Base-by-base conservation (phyloP, 2,329 filamentous ascomycete species). In the Botryotinia globosa region DNA sequence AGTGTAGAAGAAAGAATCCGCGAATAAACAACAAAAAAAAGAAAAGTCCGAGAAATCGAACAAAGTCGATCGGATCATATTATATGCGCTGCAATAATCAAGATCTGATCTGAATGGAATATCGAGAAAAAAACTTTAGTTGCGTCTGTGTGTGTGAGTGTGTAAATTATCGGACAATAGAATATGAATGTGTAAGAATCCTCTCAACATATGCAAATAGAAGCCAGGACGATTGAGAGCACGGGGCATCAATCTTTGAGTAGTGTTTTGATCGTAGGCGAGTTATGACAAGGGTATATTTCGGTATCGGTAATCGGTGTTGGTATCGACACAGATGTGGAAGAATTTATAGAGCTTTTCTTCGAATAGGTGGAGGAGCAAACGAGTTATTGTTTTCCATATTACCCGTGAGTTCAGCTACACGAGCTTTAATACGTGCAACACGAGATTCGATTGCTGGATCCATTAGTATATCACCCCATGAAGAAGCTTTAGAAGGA, bases 391-490 rank as follows among this genome's bases (percentile, higher is more conserved):
- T 73, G 25, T 48, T 64, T 58, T 95, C 92, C 88, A 93, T 93
- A 82, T 92, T 93, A 78, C 92, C 92, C 2, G 96, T 99, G 78
- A 99, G 84, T 82, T 98, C 94, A 69, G 96, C 96, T 73, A 99
- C 96, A 75, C 96, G 91, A 74, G 96, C 96, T 84, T 98, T 98
- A 87, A 99, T 99, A 75, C 96, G 92, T 66, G 96, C 96, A 74
- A 98, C 96, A 77, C 96, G 93, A 66, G 94, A 94, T 83, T 99
- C 96, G 79, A 98, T 98, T 51, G 94, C 94, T 97, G 77, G 39
- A 72, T 69, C 42, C 74, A 83, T 77, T 83, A 80, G 44, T 63
- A 67, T 6, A 29, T 67, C 48, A 61, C 48, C 5, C 29, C n/a
- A 64, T 22, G 62, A 64, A 14, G 18, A 61, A 69, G n/a, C 18